Percentiles rank a stretch among this genome's conserved stretches.
Evolutionary conservation across 257 asterid genomes (phyloP).

Genomic region (Primulina eburnea): DNA sequence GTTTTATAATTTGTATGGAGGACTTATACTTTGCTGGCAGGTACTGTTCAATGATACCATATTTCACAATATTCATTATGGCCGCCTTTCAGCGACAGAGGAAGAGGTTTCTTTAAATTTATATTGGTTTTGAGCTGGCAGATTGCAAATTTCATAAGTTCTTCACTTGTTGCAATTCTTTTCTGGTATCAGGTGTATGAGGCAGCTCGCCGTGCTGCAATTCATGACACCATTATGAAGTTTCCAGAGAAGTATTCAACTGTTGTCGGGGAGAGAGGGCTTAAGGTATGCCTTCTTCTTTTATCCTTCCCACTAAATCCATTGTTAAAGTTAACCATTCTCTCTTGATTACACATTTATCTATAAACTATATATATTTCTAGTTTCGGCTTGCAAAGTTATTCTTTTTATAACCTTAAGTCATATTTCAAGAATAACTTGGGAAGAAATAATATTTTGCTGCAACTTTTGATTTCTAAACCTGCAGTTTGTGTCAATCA

Average conservation of each 20-base stretch:
- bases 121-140: not conserved
- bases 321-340: not conserved
- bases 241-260: slow-evolving; percentile 83
- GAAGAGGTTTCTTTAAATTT: slow-evolving; percentile 66
- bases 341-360: slow-evolving; percentile 13
- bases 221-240: slow-evolving; percentile 89
- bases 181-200: slow-evolving; percentile 61
- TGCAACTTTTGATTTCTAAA: not conserved
- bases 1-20: slow-evolving; percentile 3
- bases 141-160: slow-evolving; percentile 13
- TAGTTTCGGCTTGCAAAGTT: slow-evolving; percentile 7
- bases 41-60: slow-evolving; percentile 95
- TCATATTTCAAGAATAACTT: slow-evolving; percentile 12
- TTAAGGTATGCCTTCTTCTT: slow-evolving; percentile 57
- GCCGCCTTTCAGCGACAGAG: slow-evolving; percentile 79
- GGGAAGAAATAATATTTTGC: slow-evolving; percentile 5
- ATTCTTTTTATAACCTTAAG: slow-evolving; percentile 5
- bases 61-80: slow-evolving; percentile 90
- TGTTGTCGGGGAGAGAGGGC: slow-evolving; percentile 98
- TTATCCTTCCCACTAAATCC: slow-evolving; percentile 5
- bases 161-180: slow-evolving; percentile 22
- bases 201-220: slow-evolving; percentile 95
- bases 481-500: not conserved
- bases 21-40: slow-evolving; percentile 41
- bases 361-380: slow-evolving; percentile 8